These are phyloP conservation scores for Daldinia loculata DNA, from an alignment of 495 filamentous ascomycete species.

Conservation along the genomic window DNA sequence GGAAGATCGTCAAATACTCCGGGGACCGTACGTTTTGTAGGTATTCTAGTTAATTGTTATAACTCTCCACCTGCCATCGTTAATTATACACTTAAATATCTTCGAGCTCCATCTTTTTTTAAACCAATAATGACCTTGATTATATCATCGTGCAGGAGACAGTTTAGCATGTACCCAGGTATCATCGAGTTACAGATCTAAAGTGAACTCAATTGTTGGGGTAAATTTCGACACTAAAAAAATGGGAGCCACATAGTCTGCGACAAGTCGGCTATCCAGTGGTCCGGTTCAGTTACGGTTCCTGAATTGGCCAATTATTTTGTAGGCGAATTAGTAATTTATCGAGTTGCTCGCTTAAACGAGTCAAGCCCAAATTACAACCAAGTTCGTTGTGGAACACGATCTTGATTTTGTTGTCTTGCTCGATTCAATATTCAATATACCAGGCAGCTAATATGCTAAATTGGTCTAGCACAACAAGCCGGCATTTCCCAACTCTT, in stretches of 20 bases:
- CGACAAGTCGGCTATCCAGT: conserved; percentile 9
- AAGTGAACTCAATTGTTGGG: conserved; percentile 49
- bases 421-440: conserved; percentile 11
- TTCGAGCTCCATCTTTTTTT: background rate
- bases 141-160: conserved; percentile 11
- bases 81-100: too few species aligned
- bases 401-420: background rate
- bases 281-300: conserved; percentile 25
- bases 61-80: background rate
- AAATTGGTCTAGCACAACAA: background rate
- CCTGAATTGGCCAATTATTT: conserved; percentile 19
- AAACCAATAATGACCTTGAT: background rate
- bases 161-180: background rate
- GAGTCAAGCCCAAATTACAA: conserved; percentile 7
- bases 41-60: background rate
- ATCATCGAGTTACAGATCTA: conserved; percentile 17
- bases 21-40: conserved; percentile 1
- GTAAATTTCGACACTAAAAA: conserved; percentile 30
- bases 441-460: background rate
- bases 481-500: background rate
- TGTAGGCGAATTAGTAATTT: conserved; percentile 26
- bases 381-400: conserved; percentile 9
- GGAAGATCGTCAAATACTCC: conserved; percentile 18
- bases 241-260: conserved; percentile 17
- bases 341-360: conserved; percentile 21